Evolutionary conservation across 257 asterid species (phyloP), one percentile per base, ranked within the genome.

Genomic region (Catharanthus roseus): DNA sequence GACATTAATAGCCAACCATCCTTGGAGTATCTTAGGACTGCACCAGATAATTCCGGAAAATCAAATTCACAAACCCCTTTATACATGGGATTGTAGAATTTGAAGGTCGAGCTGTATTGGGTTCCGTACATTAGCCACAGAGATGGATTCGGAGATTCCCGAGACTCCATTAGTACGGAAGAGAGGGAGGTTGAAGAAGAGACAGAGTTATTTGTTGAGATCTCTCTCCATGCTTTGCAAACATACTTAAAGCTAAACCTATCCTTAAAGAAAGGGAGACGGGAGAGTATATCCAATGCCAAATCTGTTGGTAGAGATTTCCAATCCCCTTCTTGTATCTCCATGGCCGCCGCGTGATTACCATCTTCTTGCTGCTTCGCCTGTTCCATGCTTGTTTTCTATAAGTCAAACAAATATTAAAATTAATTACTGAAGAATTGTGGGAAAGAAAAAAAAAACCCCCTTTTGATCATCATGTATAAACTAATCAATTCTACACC

Each of bases 1-100:
- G 71, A 44, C n/a, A 67, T 67, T 23, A 67, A 34, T 26, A 67
- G 57, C 71, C 71, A 67, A 29, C 71, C 71, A 44, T 41, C 29
- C 33, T 67, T 67, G 71, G 71, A 67, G 56, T 67, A 49, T 8
- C 53, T 8, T 3, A 67, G 33, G 15, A 42, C 9, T 5, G 39
- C 57, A 23, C 23, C 23, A 11, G 36, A n/a, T 10, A 67, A 34
- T 13, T 67, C 57, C 3, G 71, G 71, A 3, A 67, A 3, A 11
- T 67, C 21, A 5, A 67, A 9, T 34, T 3, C 9, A 34, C 23
- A 67, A 21, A 23, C 44, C 1, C 33, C 21, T 26, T 26, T 34
- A 36, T 44, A 67, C 18, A 44, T 41, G 6, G 71, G 71, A 56
- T 67, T 29, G 39, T 7, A 67, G 39, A 67, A 45, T 12, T 67